Base-by-base conservation (phyloP, 2,329 filamentous ascomycete species). In the Hymenoscyphus scutula region DNA sequence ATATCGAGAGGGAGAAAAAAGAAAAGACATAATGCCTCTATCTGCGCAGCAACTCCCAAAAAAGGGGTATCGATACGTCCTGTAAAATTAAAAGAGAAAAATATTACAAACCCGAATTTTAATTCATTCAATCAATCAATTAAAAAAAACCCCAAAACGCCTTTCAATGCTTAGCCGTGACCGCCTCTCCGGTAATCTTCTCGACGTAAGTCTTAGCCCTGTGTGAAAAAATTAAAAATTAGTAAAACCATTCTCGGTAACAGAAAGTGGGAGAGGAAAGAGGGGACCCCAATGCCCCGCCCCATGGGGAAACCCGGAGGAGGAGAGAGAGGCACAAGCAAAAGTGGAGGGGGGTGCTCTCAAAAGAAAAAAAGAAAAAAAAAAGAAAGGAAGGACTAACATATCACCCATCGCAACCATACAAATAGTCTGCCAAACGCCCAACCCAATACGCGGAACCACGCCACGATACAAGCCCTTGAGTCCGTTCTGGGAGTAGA, bases 361-460 rank as follows among this genome's bases (percentile, higher is more conserved):
- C n/a, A n/a, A n/a, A n/a, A n/a, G n/a, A n/a, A n/a, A n/a, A n/a
- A n/a, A n/a, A n/a, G n/a, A n/a, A n/a, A n/a, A n/a, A n/a, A n/a
- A 4, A 48, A 19, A 41, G 2, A 41, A n/a, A 63, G 45, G 57
- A 58, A 64, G 59, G 71, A 86, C 92, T 83, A 81, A 96, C 92
- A 96, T 93, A 81, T 98, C 95, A 80, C 95, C 95, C 78, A 98
- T 84, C 74, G 94, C 95, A 80, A 99, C 95, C 95, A 99, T 99
- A 85, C 95, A 99, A 75, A 99, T 90, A 66, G 95, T 99, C 85
- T 99, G 95, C 95, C 95, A 99, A 81, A 99, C 86, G 76, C 95
- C 89, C 68, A 99, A 88, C 71, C 93, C 93, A 76, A 99, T 93
- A 77, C 95, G 89, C 72, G 95, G 95, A 70, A 92, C 84, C 68